A percentile compares a stretch with the other conserved stretches of the same genome.
Conservation (phyloP, 23 red algal genomes). For the Gracilaria gracilis region DNA sequence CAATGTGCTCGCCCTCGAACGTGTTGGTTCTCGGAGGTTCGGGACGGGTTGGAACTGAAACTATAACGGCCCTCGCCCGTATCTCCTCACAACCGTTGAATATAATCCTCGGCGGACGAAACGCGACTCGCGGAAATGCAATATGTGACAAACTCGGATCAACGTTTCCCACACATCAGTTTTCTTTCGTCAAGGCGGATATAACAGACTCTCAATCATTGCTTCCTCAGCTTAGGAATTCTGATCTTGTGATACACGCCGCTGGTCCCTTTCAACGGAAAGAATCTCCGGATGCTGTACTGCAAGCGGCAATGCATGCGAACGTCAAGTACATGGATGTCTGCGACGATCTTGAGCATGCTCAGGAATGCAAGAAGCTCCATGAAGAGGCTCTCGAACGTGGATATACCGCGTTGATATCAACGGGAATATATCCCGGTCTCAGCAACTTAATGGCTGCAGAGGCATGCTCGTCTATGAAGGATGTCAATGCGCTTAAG, state of each 20-base stretch:
- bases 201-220: conserved; percentile 41
- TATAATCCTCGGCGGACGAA: conserved; percentile 58
- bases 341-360: conserved; percentile 79
- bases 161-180: neutral
- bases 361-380: conserved; percentile 14
- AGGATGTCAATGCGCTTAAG: neutral
- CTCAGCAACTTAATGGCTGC: conserved; percentile 86
- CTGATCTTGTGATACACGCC: conserved; percentile 79
- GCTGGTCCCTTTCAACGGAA: conserved; percentile 89
- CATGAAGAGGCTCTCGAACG: conserved; percentile 2
- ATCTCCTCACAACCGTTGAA: conserved; percentile 23
- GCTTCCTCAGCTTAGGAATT: neutral
- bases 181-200: conserved; percentile 38
- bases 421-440: conserved; percentile 89
- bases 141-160: neutral
- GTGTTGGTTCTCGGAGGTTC: conserved; percentile 88
- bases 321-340: conserved; percentile 80
- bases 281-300: conserved; percentile 35
- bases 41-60: conserved; percentile 80
- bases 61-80: conserved; percentile 34
- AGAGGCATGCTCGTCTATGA: conserved; percentile 24
- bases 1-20: neutral
- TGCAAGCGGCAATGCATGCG: conserved; percentile 66
- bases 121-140: conserved; percentile 4
- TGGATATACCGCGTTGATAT: conserved; percentile 59